Base-by-base conservation (phyloP, 495 filamentous ascomycete genomes). In the Neurospora sp. region DNA sequence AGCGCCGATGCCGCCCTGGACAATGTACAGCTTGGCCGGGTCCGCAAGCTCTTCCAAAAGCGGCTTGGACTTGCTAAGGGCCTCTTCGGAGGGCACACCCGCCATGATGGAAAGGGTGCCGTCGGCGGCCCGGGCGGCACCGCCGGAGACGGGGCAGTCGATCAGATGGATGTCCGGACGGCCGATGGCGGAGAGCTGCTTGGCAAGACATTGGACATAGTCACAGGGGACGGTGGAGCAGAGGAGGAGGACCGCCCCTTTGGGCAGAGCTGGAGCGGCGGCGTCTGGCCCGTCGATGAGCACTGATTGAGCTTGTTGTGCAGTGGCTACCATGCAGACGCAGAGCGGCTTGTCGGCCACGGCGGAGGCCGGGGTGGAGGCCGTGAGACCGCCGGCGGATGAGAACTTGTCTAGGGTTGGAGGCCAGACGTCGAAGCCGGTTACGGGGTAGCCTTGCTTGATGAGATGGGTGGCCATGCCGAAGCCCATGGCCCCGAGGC, bases 401-500 rank as follows among this genome's bases (percentile, higher is more conserved):
- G 86, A 80, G 84, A 96, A 93, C 10, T 85, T 87, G 66, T 91
- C 87, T n/a, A 94, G 85, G 0, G 91, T 89, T n/a, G 91, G 90
- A 1, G 83, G 83, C 84, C 89, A 93, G 72, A 94, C 87, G 78
- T 96, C 93, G 79, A 89, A 96, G 69, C 91, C 92, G 41, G 88
- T 92, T 23, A 96, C 91, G 2, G 82, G 69, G 78, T 91, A 92
- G 73, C 89, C 89, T 59, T 88, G 82, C 77, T 90, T 90, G 75
- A 94, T 82, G 66, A 96, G 88, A 77, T 93, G 87, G 46, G 89
- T 91, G 76, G 93, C 92, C 91, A 94, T 95, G 75, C 92, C 92
- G 79, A 92, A 93, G 78, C 93, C 93, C 93, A 94, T 96, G 83
- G 93, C 92, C 75, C 93, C 93, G 8, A 96, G 90, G 85, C 93